Evolutionary conservation across 352 stramenopile species (phyloP).

Genomic region (Phytophthora brassicae): DNA sequence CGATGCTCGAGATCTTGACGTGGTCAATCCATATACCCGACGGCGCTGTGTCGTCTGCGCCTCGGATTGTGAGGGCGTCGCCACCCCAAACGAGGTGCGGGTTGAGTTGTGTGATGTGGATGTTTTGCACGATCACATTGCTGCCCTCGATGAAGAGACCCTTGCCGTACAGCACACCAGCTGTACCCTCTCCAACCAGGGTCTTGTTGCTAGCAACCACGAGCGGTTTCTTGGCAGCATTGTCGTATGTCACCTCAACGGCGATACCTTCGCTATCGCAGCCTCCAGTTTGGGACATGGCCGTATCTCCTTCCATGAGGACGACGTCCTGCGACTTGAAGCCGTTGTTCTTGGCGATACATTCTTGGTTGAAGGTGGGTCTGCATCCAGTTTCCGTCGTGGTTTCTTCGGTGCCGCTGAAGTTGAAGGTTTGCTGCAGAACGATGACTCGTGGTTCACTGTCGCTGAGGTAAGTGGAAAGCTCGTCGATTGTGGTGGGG

Average conservation of each 20-base stretch:
- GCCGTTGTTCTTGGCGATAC: conserved; percentile 38
- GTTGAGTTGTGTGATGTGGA: conserved; percentile 25
- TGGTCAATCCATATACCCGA: conserved; percentile 21
- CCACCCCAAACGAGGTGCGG: conserved; percentile 20
- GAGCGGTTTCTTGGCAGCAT: conserved; percentile 37
- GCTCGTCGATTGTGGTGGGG: conserved; percentile 30
- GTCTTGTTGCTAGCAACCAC: conserved; percentile 42
- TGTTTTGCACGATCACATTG: conserved; percentile 57
- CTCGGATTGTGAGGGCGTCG: conserved; percentile 15
- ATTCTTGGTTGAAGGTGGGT: conserved; percentile 26
- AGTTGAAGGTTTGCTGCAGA: conserved; percentile 40
- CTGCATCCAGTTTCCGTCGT: conserved; percentile 42
- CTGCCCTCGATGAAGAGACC: conserved; percentile 34
- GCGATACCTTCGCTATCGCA: conserved; percentile 29
- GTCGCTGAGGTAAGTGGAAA: conserved; percentile 33
- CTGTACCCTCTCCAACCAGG: conserved; percentile 37
- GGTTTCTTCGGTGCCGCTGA: conserved; percentile 35
- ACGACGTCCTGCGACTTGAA: conserved; percentile 44
- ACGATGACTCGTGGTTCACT: conserved; percentile 37
- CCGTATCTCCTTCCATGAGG: conserved; percentile 28
- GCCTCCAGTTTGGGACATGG: conserved; percentile 42
- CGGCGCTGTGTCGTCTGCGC: conserved; percentile 10
- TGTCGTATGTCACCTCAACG: conserved; percentile 40
- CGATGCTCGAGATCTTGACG: conserved; percentile 26
- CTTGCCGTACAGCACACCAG: conserved; percentile 43